Percentiles rank a stretch among this genome's conserved stretches.
phyloP scores from a whole-genome alignment of 345 rosid genomes.

The Zanthoxylum bungeanum region DNA sequence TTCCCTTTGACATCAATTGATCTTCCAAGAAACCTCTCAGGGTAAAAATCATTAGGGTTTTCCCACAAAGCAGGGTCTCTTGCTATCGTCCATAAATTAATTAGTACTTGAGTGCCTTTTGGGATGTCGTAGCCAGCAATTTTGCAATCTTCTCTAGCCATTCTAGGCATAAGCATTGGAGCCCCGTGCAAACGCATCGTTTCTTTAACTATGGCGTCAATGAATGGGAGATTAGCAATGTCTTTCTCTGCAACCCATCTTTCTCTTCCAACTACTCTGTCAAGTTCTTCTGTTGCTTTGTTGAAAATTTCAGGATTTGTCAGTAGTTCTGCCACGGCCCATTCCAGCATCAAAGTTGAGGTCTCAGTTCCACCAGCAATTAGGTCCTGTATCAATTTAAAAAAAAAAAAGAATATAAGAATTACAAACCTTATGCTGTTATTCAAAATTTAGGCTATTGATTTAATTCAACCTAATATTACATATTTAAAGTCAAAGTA shows the following conservation, averaged over 20 bases:
- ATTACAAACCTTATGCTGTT: too few species aligned
- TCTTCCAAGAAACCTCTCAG: conserved; percentile 46
- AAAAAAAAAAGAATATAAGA: neutral
- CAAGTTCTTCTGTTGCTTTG: conserved; percentile 56
- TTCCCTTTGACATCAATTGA: conserved; percentile 51
- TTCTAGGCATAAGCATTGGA: conserved; percentile 51
- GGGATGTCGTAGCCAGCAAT: conserved; percentile 42
- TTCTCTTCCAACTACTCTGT: conserved; percentile 46
- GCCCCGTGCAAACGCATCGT: conserved; percentile 59
- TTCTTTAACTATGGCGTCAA: conserved; percentile 51
- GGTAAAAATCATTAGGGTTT: conserved; percentile 42
- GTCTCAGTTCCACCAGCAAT: conserved; percentile 61
- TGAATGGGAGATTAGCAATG: conserved; percentile 37
- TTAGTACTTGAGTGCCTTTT: conserved; percentile 40
- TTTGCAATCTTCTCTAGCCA: conserved; percentile 35
- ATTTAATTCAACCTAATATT: too few species aligned
- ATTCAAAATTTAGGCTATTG: too few species aligned
- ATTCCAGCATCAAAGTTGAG: conserved; percentile 56
- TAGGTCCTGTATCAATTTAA: conserved; percentile 35
- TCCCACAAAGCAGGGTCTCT: conserved; percentile 55
- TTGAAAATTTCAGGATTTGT: conserved; percentile 41
- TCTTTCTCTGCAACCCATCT: conserved; percentile 61
- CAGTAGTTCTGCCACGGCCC: conserved; percentile 48
- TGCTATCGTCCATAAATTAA: conserved; percentile 48
- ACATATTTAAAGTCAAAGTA: too few species aligned